Evolutionary conservation across 768 basidiomycete genomes (phyloP), one percentile per base, ranked within the genome.

Genomic region (Tricholomella constricta): DNA sequence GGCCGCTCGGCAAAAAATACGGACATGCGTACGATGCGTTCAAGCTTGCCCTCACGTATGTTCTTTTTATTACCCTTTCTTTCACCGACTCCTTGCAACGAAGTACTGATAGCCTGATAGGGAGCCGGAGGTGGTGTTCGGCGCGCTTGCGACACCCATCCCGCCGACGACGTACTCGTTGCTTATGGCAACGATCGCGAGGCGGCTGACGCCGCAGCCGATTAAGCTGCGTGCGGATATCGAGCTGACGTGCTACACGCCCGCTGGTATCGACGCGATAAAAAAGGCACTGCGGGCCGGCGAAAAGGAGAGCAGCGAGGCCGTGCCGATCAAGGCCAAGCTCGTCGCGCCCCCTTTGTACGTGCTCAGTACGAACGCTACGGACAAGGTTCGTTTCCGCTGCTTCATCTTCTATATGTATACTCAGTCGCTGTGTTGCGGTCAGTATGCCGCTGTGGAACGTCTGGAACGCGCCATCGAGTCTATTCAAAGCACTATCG

Each of bases 151-250:
- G 7, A 73, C 78, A 3, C 81, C 84, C 7, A 73, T 88, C 45
- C 74, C 83, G 3, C 64, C 76, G 6, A 74, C 82, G 1, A 87
- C 86, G 1, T 73, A 84, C 26, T 70, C 78, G 3, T 77, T 89
- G 37, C 81, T 98, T 17, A 82, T 81, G 56, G 71, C 80, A 50
- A 96, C 93, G 19, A 97, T 99, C 65, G 94, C 95, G 6, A 88
- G 94, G 38, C 88, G 97, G 11, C 78, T 98, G 34, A 99, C 97
- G 0, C 97, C 97, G 1, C 97, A 99, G 69, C 94, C 97, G 5
- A 95, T 99, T 79, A 99, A 98, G 75, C 83, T 99, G 35, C 92
- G 97, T 61, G 94, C 97, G 4, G 97, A 99, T 72, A 91, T 99
- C 63, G 94, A 98, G 72, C 74, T 99, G 40, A 97, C 94, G 35